phyloP scores from a whole-genome alignment of 805 yeast species.

The Saturnispora zaruensis region DNA sequence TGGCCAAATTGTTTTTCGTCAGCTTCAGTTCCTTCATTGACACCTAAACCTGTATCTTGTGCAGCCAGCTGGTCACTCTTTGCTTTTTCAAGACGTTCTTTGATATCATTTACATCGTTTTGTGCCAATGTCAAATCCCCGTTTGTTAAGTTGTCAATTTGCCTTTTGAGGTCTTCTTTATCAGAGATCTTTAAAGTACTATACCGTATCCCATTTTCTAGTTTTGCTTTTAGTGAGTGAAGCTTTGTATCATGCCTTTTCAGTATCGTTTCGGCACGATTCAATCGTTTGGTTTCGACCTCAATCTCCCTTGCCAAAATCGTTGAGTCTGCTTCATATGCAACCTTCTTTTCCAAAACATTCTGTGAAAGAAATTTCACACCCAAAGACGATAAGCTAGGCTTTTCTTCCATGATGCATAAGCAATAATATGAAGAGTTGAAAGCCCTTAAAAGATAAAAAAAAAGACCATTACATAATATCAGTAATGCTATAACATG shows the following conservation, averaged over 20 bases:
- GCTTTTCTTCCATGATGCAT: constrained; percentile 4
- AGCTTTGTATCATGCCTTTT: constrained; percentile 37
- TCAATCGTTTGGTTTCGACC: constrained; percentile 66
- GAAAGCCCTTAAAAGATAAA: background rate
- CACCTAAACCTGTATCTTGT: background rate
- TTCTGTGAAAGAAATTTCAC: constrained; percentile 70
- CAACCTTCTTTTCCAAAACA: constrained; percentile 66
- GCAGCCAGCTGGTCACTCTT: constrained; percentile 7
- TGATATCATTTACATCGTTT: constrained; percentile 57
- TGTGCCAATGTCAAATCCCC: constrained; percentile 46
- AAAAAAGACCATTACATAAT: background rate
- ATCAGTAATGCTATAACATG: background rate
- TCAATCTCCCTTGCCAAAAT: constrained; percentile 58
- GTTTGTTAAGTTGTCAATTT: constrained; percentile 42
- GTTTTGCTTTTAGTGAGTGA: constrained; percentile 37
- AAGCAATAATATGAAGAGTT: background rate
- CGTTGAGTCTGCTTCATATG: constrained; percentile 56
- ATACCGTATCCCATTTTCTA: constrained; percentile 32
- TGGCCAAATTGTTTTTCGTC: constrained; percentile 19
- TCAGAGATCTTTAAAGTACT: constrained; percentile 53
- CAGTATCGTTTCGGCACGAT: constrained; percentile 48
- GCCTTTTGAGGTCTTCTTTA: constrained; percentile 43
- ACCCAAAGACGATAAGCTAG: constrained; percentile 32
- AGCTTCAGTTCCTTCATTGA: constrained; percentile 2
- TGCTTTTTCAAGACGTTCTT: constrained; percentile 29